Evolutionary conservation across 345 rosid species (phyloP).

Genomic region (Gossypium australe): DNA sequence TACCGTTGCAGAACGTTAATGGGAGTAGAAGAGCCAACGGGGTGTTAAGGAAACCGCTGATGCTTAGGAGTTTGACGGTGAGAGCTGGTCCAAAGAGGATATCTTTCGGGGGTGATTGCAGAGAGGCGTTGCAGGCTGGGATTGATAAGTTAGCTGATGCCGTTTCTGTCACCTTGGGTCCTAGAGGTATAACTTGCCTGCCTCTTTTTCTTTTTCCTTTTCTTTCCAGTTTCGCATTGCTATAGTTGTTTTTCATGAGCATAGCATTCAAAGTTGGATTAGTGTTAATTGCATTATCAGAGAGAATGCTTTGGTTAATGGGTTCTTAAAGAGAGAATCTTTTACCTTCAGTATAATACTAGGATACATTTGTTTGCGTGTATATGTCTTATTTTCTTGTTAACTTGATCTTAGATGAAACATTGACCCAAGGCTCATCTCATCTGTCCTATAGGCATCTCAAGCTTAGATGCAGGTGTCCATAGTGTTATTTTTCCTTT

Average conservation of each 20-base stretch:
- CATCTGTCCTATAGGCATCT: neutral
- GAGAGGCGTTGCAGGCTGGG: conserved; percentile 70
- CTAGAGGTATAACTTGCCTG: conserved; percentile 40
- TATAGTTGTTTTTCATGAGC: neutral
- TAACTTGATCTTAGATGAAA: neutral
- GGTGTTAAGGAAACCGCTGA: conserved; percentile 20
- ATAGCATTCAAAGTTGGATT: neutral
- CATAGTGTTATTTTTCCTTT: neutral
- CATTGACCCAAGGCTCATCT: neutral
- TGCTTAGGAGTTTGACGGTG: conserved; percentile 37
- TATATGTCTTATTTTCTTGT: neutral
- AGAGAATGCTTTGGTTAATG: neutral
- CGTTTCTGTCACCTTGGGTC: conserved; percentile 82
- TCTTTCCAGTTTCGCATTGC: neutral
- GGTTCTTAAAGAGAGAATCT: neutral
- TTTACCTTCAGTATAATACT: neutral
- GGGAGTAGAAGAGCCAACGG: conserved; percentile 24
- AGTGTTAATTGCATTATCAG: neutral
- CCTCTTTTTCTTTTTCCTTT: conserved; percentile 1
- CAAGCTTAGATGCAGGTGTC: neutral
- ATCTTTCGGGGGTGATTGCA: conserved; percentile 58
- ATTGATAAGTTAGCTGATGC: conserved; percentile 88
- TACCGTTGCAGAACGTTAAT: conserved; percentile 31
- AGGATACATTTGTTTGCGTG: neutral
- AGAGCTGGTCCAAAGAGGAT: conserved; percentile 72